Percentiles rank a stretch among this genome's conserved stretches.
Evolutionary conservation across 2,329 filamentous ascomycete species (phyloP).

Genomic region (Colletotrichum orchidophilum): DNA sequence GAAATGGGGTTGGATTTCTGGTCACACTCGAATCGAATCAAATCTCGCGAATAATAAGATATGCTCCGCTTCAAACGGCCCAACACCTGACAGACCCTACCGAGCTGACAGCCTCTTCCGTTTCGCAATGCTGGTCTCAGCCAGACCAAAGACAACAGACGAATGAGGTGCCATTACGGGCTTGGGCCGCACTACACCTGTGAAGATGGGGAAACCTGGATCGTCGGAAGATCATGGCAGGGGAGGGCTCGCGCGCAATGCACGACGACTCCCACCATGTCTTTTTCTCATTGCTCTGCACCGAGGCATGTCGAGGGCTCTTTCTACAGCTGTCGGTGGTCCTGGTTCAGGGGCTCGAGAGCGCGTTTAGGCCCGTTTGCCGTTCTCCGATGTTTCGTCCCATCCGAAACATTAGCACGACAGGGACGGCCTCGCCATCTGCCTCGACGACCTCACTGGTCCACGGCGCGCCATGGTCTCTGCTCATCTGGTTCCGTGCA

Average conservation of each 20-base stretch:
- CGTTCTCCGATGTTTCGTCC: slow-evolving; percentile 25
- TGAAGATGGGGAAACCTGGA: slow-evolving; percentile 32
- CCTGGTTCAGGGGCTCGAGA: background rate
- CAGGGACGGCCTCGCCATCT: slow-evolving; percentile 30
- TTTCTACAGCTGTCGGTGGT: background rate
- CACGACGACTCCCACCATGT: background rate
- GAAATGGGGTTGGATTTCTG: background rate
- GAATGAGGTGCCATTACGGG: slow-evolving; percentile 12
- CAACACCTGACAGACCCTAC: background rate
- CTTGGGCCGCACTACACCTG: slow-evolving; percentile 11
- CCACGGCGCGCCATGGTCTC: background rate
- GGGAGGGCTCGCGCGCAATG: background rate
- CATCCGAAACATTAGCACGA: slow-evolving; percentile 38
- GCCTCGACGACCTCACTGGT: slow-evolving; percentile 37
- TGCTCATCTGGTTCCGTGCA: slow-evolving; percentile 6
- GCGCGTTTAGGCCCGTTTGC: slow-evolving; percentile 13
- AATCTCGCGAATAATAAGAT: slow-evolving; percentile 17
- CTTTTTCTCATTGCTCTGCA: background rate
- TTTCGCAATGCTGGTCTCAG: slow-evolving; percentile 20
- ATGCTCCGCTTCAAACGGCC: slow-evolving; percentile 9
- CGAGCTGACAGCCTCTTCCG: slow-evolving; percentile 8
- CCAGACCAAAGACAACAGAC: background rate
- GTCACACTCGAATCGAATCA: background rate
- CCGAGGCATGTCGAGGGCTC: background rate
- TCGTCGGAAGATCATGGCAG: slow-evolving; percentile 29